Evolutionary conservation across 2,329 filamentous ascomycete genomes (phyloP).

Genomic region (Alternaria sp.): DNA sequence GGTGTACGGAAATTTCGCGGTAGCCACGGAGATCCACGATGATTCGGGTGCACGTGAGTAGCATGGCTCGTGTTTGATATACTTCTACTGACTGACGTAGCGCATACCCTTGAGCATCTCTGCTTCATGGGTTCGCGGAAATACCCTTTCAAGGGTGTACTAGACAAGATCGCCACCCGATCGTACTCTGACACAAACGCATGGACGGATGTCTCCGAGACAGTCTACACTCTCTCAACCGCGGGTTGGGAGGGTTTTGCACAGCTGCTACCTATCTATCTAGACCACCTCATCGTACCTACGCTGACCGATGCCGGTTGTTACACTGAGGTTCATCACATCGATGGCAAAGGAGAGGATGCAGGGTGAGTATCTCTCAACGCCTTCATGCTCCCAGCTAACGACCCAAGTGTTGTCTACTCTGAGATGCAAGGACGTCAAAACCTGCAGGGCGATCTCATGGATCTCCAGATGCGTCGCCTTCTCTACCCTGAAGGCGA

Average conservation of each 20-base stretch:
- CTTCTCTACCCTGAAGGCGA: slow-evolving; percentile 86
- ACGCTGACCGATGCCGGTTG: slow-evolving; percentile 92
- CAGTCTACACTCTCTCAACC: slow-evolving; percentile 92
- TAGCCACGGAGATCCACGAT: slow-evolving; percentile 97
- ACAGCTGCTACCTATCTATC: slow-evolving; percentile 89
- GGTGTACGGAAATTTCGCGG: slow-evolving; percentile 83
- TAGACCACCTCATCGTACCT: slow-evolving; percentile 91
- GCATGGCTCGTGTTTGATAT: neutral
- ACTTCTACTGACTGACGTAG: slow-evolving; percentile 26
- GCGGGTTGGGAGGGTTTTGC: slow-evolving; percentile 98
- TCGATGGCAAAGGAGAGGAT: slow-evolving; percentile 92
- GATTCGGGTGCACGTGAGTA: slow-evolving; percentile 79
- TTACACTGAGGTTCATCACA: slow-evolving; percentile 94
- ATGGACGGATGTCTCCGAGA: slow-evolving; percentile 96
- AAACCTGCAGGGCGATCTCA: slow-evolving; percentile 82
- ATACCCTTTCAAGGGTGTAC: slow-evolving; percentile 91
- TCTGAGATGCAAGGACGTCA: slow-evolving; percentile 98
- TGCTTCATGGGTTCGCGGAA: slow-evolving; percentile 78
- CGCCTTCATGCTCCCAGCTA: slow-evolving; percentile 5
- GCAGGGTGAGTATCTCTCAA: slow-evolving; percentile 61
- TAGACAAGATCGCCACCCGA: slow-evolving; percentile 91
- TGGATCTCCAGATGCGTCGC: slow-evolving; percentile 81
- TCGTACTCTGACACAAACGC: slow-evolving; percentile 95
- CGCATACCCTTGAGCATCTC: slow-evolving; percentile 60
- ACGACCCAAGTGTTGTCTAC: slow-evolving; percentile 75